Evolutionary conservation across 306 rosid genomes (phyloP).

Genomic region (Quercus cerris): DNA sequence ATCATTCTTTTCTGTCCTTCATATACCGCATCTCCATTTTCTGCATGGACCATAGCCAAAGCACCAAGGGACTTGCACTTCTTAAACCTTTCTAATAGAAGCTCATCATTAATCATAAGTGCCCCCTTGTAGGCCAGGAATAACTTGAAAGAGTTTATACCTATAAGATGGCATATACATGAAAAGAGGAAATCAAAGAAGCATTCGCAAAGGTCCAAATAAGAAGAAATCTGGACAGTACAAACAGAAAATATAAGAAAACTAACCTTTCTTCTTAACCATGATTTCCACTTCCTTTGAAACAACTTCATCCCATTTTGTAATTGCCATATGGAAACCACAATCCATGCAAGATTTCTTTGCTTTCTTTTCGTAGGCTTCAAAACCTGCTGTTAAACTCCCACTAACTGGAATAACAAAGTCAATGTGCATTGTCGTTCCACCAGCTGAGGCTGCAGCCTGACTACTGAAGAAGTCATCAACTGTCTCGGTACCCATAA

Average conservation of each 20-base stretch:
- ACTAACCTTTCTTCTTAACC: conserved; percentile 82
- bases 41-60: conserved; percentile 98
- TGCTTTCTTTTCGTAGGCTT: conserved; percentile 76
- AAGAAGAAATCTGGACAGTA: background rate
- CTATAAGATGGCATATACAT: conserved; percentile 31
- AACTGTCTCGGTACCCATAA: conserved; percentile 58
- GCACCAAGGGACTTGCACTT: conserved; percentile 97
- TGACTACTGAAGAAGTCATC: conserved; percentile 95
- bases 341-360: conserved; percentile 85
- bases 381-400: conserved; percentile 70
- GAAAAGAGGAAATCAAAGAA: background rate
- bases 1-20: conserved; percentile 90
- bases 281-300: conserved; percentile 83
- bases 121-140: conserved; percentile 92
- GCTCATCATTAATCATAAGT: conserved; percentile 82
- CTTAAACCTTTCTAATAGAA: conserved; percentile 74
- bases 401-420: conserved; percentile 78
- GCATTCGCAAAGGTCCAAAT: background rate
- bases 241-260: conserved; percentile 9
- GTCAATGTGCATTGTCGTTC: conserved; percentile 97
- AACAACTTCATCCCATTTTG: conserved; percentile 84
- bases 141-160: conserved; percentile 95
- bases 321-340: conserved; percentile 96
- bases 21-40: conserved; percentile 87
- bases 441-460: conserved; percentile 98